Conservation (phyloP, 495 filamentous ascomycete species). For the Annulohypoxylon bovei region DNA sequence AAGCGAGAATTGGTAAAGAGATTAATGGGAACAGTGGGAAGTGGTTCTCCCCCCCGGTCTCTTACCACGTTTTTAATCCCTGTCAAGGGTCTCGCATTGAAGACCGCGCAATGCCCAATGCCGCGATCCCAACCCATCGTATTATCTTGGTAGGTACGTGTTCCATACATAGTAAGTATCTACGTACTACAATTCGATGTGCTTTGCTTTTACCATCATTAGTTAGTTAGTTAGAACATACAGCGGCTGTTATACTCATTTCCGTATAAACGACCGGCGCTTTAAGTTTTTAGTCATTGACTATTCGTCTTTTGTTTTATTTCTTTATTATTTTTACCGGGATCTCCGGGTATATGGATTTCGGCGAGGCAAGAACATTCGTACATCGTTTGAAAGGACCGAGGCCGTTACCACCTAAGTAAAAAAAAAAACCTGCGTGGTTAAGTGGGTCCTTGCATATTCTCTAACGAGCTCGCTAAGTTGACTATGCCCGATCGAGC, state of each 20-base stretch:
- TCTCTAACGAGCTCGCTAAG: conserved; percentile 26
- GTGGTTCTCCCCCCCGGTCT: conserved; percentile 29
- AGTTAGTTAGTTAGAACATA: background rate
- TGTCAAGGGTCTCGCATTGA: conserved; percentile 27
- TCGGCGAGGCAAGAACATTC: background rate
- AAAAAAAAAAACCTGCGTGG: conserved; percentile 6
- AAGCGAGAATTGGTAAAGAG: conserved; percentile 13
- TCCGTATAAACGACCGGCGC: background rate
- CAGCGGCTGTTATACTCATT: background rate
- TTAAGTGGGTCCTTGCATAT: conserved; percentile 32
- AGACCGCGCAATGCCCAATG: conserved; percentile 8
- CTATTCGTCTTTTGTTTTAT: background rate
- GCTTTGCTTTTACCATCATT: background rate
- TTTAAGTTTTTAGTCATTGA: background rate
- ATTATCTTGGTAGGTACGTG: background rate
- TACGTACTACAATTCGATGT: background rate
- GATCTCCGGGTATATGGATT: background rate
- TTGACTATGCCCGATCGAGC: background rate
- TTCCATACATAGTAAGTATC: background rate
- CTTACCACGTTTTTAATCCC: conserved; percentile 39
- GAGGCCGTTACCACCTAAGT: background rate
- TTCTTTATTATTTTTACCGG: background rate
- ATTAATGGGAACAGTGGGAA: conserved; percentile 8
- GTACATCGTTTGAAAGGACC: background rate
- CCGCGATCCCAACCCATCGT: conserved; percentile 1